Conservation (phyloP, 345 rosid genomes). For the Citrus cavaleriei region DNA sequence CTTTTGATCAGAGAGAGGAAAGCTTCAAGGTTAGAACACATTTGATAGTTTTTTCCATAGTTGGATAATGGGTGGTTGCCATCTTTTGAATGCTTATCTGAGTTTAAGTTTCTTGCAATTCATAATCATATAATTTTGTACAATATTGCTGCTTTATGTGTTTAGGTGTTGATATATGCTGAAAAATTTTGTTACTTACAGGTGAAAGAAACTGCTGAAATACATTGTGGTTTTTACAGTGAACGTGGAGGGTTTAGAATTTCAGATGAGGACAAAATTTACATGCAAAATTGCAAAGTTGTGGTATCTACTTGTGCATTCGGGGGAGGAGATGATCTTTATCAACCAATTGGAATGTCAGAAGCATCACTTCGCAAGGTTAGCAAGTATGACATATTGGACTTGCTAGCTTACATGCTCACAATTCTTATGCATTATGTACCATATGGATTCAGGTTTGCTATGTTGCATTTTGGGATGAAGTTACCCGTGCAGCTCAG, state of each 20-base stretch:
- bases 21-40: constrained; percentile 67
- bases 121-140: background rate
- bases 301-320: constrained; percentile 93
- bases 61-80: background rate
- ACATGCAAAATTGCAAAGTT: constrained; percentile 55
- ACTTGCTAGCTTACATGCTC: constrained; percentile 9
- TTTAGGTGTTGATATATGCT: constrained; percentile 2
- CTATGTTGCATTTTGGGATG: constrained; percentile 97
- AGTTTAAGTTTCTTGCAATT: background rate
- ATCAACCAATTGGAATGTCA: constrained; percentile 89
- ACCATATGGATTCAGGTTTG: constrained; percentile 63
- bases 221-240: constrained; percentile 86
- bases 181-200: constrained; percentile 25
- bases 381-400: constrained; percentile 18
- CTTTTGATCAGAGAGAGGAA: constrained; percentile 65
- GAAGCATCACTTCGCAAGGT: constrained; percentile 69
- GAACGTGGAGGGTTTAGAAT: constrained; percentile 75
- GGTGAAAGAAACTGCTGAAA: constrained; percentile 58
- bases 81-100: background rate
- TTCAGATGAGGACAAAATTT: constrained; percentile 60
- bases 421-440: constrained; percentile 13
- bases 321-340: constrained; percentile 98
- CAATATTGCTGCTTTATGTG: background rate
- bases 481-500: constrained; percentile 70
- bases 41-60: background rate